Evolutionary conservation across 805 yeast species (phyloP).

Genomic region (Starmerella bombicola): DNA sequence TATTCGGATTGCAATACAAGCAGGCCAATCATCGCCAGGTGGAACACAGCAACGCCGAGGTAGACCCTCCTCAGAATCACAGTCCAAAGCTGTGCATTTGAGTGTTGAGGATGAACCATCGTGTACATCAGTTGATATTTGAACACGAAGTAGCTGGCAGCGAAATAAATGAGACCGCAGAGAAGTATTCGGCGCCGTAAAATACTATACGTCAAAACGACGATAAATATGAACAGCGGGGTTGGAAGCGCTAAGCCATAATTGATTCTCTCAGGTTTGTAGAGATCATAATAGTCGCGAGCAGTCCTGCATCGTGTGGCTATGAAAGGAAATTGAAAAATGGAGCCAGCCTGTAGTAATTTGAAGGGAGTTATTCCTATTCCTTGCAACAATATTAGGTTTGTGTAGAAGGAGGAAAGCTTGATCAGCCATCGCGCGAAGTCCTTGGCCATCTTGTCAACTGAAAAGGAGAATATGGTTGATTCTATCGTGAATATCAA

Average conservation of each 20-base stretch:
- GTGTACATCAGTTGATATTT: constrained; percentile 84
- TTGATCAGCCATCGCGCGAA: constrained; percentile 71
- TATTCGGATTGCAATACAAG: constrained; percentile 72
- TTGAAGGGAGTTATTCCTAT: constrained; percentile 84
- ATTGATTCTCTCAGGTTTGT: constrained; percentile 82
- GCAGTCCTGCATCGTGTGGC: constrained; percentile 61
- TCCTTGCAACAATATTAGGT: constrained; percentile 67
- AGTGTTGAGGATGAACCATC: constrained; percentile 89
- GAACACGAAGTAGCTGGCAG: constrained; percentile 76
- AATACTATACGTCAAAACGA: constrained; percentile 76
- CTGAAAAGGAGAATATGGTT: constrained; percentile 71
- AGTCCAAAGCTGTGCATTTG: constrained; percentile 96
- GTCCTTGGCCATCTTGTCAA: constrained; percentile 75
- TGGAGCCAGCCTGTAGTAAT: constrained; percentile 64
- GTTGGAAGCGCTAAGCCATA: constrained; percentile 88
- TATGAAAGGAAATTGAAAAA: constrained; percentile 61
- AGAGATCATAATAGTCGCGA: constrained; percentile 59
- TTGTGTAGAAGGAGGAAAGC: constrained; percentile 79
- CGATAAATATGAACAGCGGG: constrained; percentile 73
- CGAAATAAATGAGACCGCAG: constrained; percentile 73
- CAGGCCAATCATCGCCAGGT: constrained; percentile 85
- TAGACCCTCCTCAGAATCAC: constrained; percentile 70
- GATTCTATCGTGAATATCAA: constrained; percentile 78
- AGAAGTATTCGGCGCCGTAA: constrained; percentile 76
- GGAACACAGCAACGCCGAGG: constrained; percentile 70